Evolutionary conservation across 2,329 filamentous ascomycete species (phyloP).

Genomic region (Trichophyton simii): DNA sequence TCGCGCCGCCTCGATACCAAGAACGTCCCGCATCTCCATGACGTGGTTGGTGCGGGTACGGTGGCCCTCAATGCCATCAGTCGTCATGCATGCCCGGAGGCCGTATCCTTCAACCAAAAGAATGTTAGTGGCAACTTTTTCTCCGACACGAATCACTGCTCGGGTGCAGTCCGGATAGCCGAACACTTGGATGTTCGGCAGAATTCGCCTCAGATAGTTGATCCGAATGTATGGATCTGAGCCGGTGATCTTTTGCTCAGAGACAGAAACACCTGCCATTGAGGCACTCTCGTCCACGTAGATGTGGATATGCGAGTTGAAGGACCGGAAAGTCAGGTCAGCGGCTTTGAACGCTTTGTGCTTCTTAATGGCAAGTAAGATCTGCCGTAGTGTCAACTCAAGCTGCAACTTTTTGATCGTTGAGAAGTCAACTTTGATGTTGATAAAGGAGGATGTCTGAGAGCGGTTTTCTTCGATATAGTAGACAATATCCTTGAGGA

Average conservation of each 20-base stretch:
- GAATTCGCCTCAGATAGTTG: constrained; percentile 68
- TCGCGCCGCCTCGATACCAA: constrained; percentile 90
- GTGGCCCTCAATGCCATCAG: constrained; percentile 73
- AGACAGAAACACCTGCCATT: constrained; percentile 28
- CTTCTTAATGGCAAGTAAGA: constrained; percentile 61
- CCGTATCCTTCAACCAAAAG: constrained; percentile 90
- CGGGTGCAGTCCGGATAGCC: constrained; percentile 77
- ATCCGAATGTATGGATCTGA: constrained; percentile 46
- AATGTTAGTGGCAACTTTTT: constrained; percentile 48
- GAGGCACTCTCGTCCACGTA: constrained; percentile 43
- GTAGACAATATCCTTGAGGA: constrained; percentile 63
- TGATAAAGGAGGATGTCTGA: constrained; percentile 60
- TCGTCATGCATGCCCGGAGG: constrained; percentile 78
- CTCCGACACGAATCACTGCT: constrained; percentile 73
- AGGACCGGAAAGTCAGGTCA: constrained; percentile 49
- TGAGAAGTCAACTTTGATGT: constrained; percentile 67
- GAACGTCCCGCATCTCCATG: constrained; percentile 73
- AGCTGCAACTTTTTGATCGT: constrained; percentile 71
- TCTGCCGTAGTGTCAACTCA: constrained; percentile 60
- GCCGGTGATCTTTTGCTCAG: constrained; percentile 33
- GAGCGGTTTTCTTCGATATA: constrained; percentile 85
- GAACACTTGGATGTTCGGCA: constrained; percentile 75
- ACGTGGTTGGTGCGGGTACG: constrained; percentile 69
- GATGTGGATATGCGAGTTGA: constrained; percentile 53
- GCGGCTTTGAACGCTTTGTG: constrained; percentile 62